Evolutionary conservation across 805 yeast genomes (phyloP), one percentile per base, ranked within the genome.

Genomic region (Candida quercuum): DNA sequence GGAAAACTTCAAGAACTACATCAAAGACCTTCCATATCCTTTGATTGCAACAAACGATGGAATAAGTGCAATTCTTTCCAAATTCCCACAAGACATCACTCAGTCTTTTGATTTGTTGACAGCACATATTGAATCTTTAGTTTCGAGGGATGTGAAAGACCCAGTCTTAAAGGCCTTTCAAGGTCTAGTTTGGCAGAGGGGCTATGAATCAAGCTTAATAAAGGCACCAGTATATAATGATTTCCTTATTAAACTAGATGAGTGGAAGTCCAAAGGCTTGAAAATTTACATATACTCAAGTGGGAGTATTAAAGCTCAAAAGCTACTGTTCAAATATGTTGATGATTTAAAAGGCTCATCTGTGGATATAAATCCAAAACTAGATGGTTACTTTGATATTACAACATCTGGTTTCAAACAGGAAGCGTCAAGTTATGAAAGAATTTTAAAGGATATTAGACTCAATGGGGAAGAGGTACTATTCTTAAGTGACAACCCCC

Each of bases 281-380:
- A 61, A 63, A 3, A 63, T 86, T 0, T 84, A 70, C 53, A 86
- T 89, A 15, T 89, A 89, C 61, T 87, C 96, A 0, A 84, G 95
- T 20, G 98, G 98, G 1, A 81, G 93, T 30, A 77, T 89, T 18
- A 74, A 78, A 41, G 97, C 97, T 1, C 98, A 89, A 51, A 82
- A 80, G 49, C 63, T 89, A 42, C 61, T 89, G 40, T 86, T 89
- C 53, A 70, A 69, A 0, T 73, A 84, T 54, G 89, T 84, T 9
- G 63, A 63, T 36, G 60, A 63, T 4, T 12, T 9, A 5, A 59
- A 60, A 9, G 57, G 58, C 6, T 57, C 51, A 8, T 54, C 64
- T 18, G 41, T 60, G 11, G 85, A 84, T 56, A 57, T 86, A 51
- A 82, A 74, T 30, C 56, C 59, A 1, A 56, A 57, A 17, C 54